Base-by-base conservation (phyloP, 805 yeast genomes). In the Candida odintsovae region DNA sequence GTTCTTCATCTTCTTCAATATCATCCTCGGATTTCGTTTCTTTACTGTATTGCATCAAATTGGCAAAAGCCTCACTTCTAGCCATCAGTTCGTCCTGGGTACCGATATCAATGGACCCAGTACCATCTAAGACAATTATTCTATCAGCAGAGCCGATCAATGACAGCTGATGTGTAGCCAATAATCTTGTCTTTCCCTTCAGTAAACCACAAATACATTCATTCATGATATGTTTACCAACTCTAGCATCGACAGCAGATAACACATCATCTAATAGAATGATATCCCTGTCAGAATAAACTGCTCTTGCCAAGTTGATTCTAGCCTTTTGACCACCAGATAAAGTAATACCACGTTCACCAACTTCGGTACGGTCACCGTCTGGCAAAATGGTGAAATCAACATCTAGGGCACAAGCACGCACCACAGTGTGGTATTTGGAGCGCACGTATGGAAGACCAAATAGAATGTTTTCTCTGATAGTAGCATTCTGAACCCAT, bases 291-390 rank as follows among this genome's bases (percentile, higher is more conserved):
- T 80, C 72, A 13, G 82, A 78, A 58, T 87, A 87, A 2, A 85
- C 88, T 2, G 92, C 84, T 60, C 95, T 74, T 4, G 95, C 95
- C 49, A 87, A 67, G 58, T 80, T 78, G 44, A 87, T 76, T 62
- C 95, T 76, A 0, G 95, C 92, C 68, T 87, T 87, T 62, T 87
- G 95, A 43, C 95, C 95, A 46, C 95, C 95, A n/a, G 92, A 83
- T 38, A 87, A 66, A 0, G 94, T 86, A 41, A 87, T 81, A 57
- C 95, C 95, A 61, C 87, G 75, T 62, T 87, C 95, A 50, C 95
- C 95, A 55, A 87, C 85, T 62, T 85, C 86, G 0, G 95, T 86
- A 45, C 64, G 57, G 56, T 88, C 95, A 26, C 92, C 92, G 35
- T 82, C 88, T 10, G 86, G 84, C 29, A 88, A 65, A 40, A 78